These are phyloP conservation scores for Blastocystis sp. DNA, from an alignment of 352 stramenopile genomes.

Conservation along the genomic window DNA sequence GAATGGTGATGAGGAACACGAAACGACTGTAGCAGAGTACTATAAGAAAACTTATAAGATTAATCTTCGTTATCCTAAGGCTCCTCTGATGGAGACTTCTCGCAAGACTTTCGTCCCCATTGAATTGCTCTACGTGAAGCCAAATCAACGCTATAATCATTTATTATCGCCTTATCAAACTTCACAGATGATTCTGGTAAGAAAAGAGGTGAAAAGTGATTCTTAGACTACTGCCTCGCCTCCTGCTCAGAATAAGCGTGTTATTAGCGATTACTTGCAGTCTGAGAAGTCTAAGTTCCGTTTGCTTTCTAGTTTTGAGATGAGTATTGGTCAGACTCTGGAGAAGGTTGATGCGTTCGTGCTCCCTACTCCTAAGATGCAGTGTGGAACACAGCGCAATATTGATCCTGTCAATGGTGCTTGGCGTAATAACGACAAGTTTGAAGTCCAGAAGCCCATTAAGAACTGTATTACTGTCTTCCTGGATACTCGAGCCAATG, in stretches of 20 bases:
- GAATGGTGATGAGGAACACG: slow-evolving; percentile 73
- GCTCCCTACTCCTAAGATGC: background rate
- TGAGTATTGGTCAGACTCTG: background rate
- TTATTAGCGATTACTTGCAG: slow-evolving; percentile 22
- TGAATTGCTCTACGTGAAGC: slow-evolving; percentile 11
- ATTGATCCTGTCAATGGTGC: background rate
- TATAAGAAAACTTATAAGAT: slow-evolving; percentile 75
- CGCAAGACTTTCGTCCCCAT: slow-evolving; percentile 30
- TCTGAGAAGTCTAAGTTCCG: slow-evolving; percentile 4
- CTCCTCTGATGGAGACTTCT: slow-evolving; percentile 3
- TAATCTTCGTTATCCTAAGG: slow-evolving; percentile 69
- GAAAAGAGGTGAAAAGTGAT: background rate
- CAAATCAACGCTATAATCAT: slow-evolving; percentile 23
- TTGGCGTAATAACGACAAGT: slow-evolving; percentile 28
- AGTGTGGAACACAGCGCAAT: background rate
- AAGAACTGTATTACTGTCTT: background rate
- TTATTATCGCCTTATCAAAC: background rate
- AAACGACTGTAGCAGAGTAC: slow-evolving; percentile 75
- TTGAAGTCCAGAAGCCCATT: background rate
- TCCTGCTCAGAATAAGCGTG: slow-evolving; percentile 2
- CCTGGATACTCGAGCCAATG: background rate
- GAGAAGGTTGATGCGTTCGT: slow-evolving; percentile 12
- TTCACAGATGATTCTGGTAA: background rate
- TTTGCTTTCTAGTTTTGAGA: slow-evolving; percentile 13
- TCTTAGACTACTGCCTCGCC: background rate